A percentile compares a stretch with the other conserved stretches of the same genome.
phyloP scores from a whole-genome alignment of 2,329 filamentous ascomycete species.

The Colletotrichum salicis region DNA sequence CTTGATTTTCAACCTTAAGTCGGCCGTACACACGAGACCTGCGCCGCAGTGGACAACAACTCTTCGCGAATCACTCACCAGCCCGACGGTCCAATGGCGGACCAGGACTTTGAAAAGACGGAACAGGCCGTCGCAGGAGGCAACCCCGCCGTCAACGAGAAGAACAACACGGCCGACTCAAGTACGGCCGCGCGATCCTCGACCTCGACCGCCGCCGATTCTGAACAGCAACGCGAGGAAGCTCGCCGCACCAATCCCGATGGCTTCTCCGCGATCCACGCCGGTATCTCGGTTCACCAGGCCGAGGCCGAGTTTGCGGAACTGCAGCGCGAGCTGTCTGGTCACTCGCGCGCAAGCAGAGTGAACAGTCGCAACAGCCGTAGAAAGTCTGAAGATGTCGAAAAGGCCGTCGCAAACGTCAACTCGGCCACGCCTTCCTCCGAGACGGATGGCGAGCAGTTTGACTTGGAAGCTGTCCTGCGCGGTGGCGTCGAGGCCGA shows the following conservation, averaged over 20 bases:
- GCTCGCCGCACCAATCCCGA: constrained; percentile 59
- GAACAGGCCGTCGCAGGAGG: constrained; percentile 44
- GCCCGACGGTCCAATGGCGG: constrained; percentile 40
- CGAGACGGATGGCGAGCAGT: constrained; percentile 65
- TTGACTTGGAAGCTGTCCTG: constrained; percentile 80
- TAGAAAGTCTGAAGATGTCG: constrained; percentile 58
- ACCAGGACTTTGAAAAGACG: constrained; percentile 42
- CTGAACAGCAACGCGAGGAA: constrained; percentile 45
- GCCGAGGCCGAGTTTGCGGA: constrained; percentile 78
- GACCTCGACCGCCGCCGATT: constrained; percentile 42
- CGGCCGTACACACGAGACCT: background rate
- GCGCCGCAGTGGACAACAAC: background rate
- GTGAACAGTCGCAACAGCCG: constrained; percentile 44
- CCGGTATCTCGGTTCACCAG: constrained; percentile 71
- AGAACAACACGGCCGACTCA: constrained; percentile 12
- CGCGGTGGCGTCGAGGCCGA: constrained; percentile 78
- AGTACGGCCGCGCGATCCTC: constrained; percentile 34
- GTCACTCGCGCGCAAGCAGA: constrained; percentile 64
- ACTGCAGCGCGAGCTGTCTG: constrained; percentile 70
- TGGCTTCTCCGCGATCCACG: constrained; percentile 53
- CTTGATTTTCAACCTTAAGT: background rate
- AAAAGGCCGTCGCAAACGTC: constrained; percentile 60
- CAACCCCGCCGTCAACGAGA: constrained; percentile 41
- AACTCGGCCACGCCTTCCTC: constrained; percentile 45
- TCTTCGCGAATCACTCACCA: background rate